Evolutionary conservation across 1,139 yeast species (phyloP), one percentile per base, ranked within the genome.

Genomic region (Blastobotrys capitulatus): DNA sequence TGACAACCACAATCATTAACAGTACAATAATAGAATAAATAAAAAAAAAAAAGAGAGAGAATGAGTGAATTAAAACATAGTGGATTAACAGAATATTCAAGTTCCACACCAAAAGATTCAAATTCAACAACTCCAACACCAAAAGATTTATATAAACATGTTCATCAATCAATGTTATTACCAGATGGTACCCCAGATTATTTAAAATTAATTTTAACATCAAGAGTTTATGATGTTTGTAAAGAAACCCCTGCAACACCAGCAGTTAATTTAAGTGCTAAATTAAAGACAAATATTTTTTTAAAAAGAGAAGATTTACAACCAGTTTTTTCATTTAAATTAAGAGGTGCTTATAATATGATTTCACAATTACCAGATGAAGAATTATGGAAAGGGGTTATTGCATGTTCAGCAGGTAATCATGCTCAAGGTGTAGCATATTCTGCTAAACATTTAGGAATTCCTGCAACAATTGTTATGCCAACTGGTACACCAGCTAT

Each of bases 401-500:
- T 94, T 65, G 97, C 98, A 0, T 92, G 97, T 62, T 88, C 97
- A 19, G 99, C 98, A 1, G 99, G 99, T 37, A 92, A 92, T 67
- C 99, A 92, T 62, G 99, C 99, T 1, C 99, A 94, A 67, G 99
- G 99, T 55, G 97, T 94, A 8, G 98, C 98, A 0, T 92, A 72
- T 64, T 86, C 96, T 15, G 96, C 97, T 2, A 80, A 79, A 55
- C 80, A 82, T 56, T 72, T 92, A 61, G 84, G 84, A 34, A 89
- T 92, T 49, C 94, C 96, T 6, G 90, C 97, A 2, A 92, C 97
- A 6, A 92, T 92, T 51, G 97, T 92, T 46, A 92, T 92, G 99
- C 99, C 99, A 1, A 83, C 88, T 1, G 92, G 95, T 1, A 92
- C 98, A 0, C 98, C 99, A 2, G 82, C 95, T 12, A 94, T 92